Percentiles rank a stretch among this genome's conserved stretches.
These are phyloP conservation scores for Trichoderma brevicompactum DNA, from an alignment of 2,329 filamentous ascomycete species.

Conservation along the genomic window DNA sequence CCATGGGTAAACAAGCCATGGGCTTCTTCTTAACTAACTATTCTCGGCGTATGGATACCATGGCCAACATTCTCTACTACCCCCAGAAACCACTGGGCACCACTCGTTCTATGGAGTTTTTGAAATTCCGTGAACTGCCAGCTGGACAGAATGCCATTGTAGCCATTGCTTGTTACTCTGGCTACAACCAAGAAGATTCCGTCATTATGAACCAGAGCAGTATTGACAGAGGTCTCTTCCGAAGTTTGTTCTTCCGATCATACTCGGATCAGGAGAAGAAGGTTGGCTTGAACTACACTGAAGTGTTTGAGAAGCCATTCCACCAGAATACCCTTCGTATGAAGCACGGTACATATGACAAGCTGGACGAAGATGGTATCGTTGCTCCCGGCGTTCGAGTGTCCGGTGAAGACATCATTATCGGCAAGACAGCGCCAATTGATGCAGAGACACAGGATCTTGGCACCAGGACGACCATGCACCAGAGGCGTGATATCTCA, in stretches of 20 bases:
- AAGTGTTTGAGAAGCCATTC: conserved; percentile 94
- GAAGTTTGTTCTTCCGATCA: conserved; percentile 95
- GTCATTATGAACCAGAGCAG: conserved; percentile 99
- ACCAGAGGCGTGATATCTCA: conserved; percentile 93
- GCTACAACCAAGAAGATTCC: conserved; percentile 99
- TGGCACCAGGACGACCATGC: conserved; percentile 85
- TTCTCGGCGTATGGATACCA: conserved; percentile 96
- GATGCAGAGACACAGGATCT: conserved; percentile 91
- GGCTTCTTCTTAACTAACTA: conserved; percentile 98
- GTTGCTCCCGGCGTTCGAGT: conserved; percentile 93
- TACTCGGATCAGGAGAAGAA: conserved; percentile 98
- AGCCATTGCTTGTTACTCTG: conserved; percentile 94
- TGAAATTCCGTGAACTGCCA: conserved; percentile 96
- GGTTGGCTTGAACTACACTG: conserved; percentile 89
- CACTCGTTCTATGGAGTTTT: conserved; percentile 96
- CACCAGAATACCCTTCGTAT: conserved; percentile 85
- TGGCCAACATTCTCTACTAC: conserved; percentile 99
- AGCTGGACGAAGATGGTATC: conserved; percentile 95
- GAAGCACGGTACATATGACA: conserved; percentile 96
- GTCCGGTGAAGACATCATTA: conserved; percentile 97
- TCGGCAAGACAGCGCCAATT: conserved; percentile 96
- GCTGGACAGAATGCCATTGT: conserved; percentile 98
- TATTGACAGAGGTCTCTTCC: conserved; percentile 95
- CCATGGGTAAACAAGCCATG: conserved; percentile 99
- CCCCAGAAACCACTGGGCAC: conserved; percentile 97